phyloP scores from a whole-genome alignment of 208 protist genomes.

The Leishmania tropica region DNA sequence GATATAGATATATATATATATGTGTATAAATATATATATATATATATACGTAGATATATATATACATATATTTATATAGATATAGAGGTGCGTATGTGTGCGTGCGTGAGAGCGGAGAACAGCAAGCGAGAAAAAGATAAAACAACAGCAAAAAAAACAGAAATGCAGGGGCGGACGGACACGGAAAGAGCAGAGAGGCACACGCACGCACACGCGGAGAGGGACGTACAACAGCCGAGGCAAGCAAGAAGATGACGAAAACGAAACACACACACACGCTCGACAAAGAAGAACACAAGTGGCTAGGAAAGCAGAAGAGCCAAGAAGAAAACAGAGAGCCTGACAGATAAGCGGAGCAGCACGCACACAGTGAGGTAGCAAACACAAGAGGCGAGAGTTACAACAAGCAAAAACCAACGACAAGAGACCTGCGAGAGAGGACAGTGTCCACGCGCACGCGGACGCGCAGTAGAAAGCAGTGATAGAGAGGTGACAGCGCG shows the following conservation, averaged over 20 bases:
- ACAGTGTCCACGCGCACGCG: background rate
- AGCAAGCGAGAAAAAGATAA: background rate
- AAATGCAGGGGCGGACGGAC: background rate
- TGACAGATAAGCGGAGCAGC: background rate
- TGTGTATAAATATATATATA: background rate
- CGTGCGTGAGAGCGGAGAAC: background rate
- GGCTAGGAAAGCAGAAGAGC: background rate
- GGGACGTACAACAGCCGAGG: slow-evolving; percentile 11
- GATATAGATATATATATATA: too few species aligned
- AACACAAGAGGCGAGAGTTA: background rate
- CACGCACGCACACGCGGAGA: background rate
- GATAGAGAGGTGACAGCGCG: background rate
- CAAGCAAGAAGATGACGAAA: background rate
- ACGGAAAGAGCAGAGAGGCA: background rate
- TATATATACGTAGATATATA: too few species aligned
- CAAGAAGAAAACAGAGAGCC: background rate
- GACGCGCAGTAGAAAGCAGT: background rate
- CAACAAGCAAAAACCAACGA: background rate
- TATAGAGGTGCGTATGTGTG: background rate
- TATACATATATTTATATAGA: background rate
- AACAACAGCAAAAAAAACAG: too few species aligned
- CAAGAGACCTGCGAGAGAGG: background rate
- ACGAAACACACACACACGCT: background rate
- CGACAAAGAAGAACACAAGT: background rate
- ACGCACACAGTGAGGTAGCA: background rate